Conservation (phyloP, 2,329 filamentous ascomycete genomes). For the Clarireedia hainanense region DNA sequence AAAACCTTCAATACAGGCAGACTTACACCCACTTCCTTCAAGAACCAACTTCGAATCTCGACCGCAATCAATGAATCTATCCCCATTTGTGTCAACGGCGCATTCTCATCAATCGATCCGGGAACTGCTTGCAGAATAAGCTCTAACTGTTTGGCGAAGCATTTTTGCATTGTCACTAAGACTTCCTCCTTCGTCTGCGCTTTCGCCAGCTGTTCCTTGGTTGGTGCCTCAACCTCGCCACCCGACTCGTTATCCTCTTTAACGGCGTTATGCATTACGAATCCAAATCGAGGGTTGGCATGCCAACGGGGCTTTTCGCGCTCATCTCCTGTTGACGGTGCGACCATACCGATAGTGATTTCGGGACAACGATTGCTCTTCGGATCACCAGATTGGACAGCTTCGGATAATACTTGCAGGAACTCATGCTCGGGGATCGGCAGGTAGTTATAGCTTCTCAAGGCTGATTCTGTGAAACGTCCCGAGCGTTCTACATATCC, state of each 20-base stretch:
- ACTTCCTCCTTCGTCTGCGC: slow-evolving; percentile 1
- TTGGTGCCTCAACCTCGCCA: not conserved
- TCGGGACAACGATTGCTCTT: not conserved
- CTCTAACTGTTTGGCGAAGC: not conserved
- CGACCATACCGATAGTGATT: slow-evolving; percentile 6
- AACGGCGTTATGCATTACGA: not conserved
- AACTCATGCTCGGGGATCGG: slow-evolving; percentile 32
- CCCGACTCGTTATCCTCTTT: not conserved
- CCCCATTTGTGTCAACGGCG: slow-evolving; percentile 16
- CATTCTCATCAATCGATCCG: not conserved
- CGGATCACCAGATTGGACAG: slow-evolving; percentile 29
- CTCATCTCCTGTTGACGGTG: not conserved
- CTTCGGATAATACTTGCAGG: slow-evolving; percentile 36
- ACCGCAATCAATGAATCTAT: slow-evolving; percentile 46
- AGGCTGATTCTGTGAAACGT: not conserved
- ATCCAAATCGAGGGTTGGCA: not conserved
- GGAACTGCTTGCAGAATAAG: not conserved
- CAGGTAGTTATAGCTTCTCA: not conserved
- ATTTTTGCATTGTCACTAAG: not conserved
- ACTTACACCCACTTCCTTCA: slow-evolving; percentile 34
- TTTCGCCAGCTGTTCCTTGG: slow-evolving; percentile 1
- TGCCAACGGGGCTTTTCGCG: not conserved
- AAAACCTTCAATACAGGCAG: slow-evolving; percentile 20
- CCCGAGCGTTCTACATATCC: slow-evolving; percentile 29
- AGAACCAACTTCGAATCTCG: slow-evolving; percentile 41